Percentiles rank a stretch among this genome's conserved stretches.
These are phyloP conservation scores for Coemansia sp. DNA, from an alignment of 192 early-diverging fungal genomes.

Conservation along the genomic window DNA sequence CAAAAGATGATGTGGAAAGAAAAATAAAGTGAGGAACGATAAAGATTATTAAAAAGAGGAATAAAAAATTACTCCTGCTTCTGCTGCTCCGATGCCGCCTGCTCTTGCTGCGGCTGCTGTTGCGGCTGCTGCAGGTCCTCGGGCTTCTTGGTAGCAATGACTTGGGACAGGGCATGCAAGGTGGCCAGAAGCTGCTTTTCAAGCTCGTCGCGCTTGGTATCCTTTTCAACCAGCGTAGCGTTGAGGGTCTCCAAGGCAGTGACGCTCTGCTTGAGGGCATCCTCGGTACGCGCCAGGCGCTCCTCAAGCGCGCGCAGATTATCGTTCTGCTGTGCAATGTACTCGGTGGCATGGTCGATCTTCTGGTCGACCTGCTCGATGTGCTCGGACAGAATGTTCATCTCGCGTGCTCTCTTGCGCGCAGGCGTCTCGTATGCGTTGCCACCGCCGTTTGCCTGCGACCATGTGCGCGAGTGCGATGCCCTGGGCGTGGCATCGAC, in stretches of 20 bases:
- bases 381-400: conserved; percentile 35
- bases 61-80: neutral
- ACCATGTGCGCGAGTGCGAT: conserved; percentile 38
- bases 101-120: conserved; percentile 10
- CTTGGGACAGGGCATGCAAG: conserved; percentile 48
- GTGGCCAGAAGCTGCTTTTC: conserved; percentile 54
- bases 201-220: conserved; percentile 51
- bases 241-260: conserved; percentile 40
- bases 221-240: conserved; percentile 43
- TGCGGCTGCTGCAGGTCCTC: conserved; percentile 23
- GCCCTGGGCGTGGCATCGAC: conserved; percentile 19
- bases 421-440: conserved; percentile 45
- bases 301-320: conserved; percentile 42
- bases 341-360: conserved; percentile 46
- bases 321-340: conserved; percentile 48
- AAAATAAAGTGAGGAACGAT: neutral
- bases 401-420: conserved; percentile 50
- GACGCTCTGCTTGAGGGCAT: conserved; percentile 47
- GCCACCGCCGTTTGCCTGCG: conserved; percentile 40
- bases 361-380: conserved; percentile 48
- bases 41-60: neutral
- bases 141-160: conserved; percentile 48
- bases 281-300: conserved; percentile 43
- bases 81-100: neutral
- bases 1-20: neutral